phyloP scores from a whole-genome alignment of 2,329 filamentous ascomycete species.

The Colletotrichum sp. region DNA sequence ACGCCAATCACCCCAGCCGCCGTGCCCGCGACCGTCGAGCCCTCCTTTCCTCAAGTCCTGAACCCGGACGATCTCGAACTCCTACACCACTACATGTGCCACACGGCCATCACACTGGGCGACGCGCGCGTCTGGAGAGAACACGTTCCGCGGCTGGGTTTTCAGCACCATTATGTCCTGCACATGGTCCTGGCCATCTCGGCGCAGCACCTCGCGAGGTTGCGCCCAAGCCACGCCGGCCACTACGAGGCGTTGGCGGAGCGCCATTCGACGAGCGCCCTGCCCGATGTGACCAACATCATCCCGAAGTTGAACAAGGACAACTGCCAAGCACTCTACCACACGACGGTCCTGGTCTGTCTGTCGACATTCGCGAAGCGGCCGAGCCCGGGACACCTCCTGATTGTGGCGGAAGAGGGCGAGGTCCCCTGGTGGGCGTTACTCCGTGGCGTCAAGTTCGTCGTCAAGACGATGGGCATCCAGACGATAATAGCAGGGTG shows the following conservation, averaged over 20 bases:
- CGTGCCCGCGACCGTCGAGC: background rate
- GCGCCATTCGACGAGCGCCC: constrained; percentile 20
- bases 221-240: background rate
- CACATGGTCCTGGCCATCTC: constrained; percentile 27
- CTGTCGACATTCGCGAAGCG: constrained; percentile 22
- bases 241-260: constrained; percentile 24
- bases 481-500: constrained; percentile 20
- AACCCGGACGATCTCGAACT: constrained; percentile 28
- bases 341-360: constrained; percentile 26
- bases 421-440: constrained; percentile 24
- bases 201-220: constrained; percentile 24
- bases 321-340: constrained; percentile 26
- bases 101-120: constrained; percentile 21
- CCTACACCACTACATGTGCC: constrained; percentile 27
- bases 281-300: constrained; percentile 23
- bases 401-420: constrained; percentile 20
- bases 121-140: constrained; percentile 23
- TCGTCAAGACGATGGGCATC: constrained; percentile 20
- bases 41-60: background rate
- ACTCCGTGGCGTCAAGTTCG: constrained; percentile 21
- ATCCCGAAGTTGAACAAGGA: constrained; percentile 20
- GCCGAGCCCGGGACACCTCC: constrained; percentile 19
- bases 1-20: background rate
- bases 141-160: constrained; percentile 26
- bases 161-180: constrained; percentile 26